These are phyloP conservation scores for Coemansia sp. DNA, from an alignment of 192 early-diverging fungal genomes.

Conservation along the genomic window DNA sequence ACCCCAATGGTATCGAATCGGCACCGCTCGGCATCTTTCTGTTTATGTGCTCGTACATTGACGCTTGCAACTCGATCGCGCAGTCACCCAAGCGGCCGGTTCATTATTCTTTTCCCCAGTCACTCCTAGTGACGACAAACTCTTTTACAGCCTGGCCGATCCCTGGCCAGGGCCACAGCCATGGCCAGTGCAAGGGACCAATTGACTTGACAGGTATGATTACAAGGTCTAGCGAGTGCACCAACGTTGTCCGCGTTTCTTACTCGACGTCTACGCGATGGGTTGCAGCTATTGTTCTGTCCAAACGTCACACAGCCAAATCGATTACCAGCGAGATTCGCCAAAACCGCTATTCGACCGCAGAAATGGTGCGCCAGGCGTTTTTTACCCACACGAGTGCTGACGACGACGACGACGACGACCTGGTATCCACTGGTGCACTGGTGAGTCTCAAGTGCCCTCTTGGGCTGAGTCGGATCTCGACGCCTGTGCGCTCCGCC, in stretches of 20 bases:
- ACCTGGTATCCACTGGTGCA: slow-evolving; percentile 62
- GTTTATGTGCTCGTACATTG: slow-evolving; percentile 12
- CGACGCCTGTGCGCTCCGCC: slow-evolving; percentile 57
- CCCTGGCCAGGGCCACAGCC: neutral
- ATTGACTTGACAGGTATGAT: slow-evolving; percentile 19
- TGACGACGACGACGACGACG: slow-evolving; percentile 67
- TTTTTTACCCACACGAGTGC: slow-evolving; percentile 44
- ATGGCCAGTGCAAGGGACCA: slow-evolving; percentile 1
- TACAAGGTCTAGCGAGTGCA: slow-evolving; percentile 1
- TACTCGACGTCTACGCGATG: slow-evolving; percentile 13
- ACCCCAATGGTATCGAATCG: neutral
- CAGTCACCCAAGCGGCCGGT: slow-evolving; percentile 16
- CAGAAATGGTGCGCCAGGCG: slow-evolving; percentile 30
- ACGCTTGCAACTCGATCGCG: slow-evolving; percentile 1
- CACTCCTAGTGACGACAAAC: neutral
- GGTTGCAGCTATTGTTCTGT: slow-evolving; percentile 16
- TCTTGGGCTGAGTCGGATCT: slow-evolving; percentile 67
- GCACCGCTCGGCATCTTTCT: slow-evolving; percentile 6
- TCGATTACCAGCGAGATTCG: slow-evolving; percentile 28
- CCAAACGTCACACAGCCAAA: slow-evolving; percentile 20
- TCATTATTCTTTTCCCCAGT: neutral
- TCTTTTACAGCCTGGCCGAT: neutral
- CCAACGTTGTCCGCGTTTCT: slow-evolving; percentile 21
- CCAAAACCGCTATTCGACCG: slow-evolving; percentile 2
- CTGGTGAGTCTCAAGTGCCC: slow-evolving; percentile 72